Evolutionary conservation across 495 filamentous ascomycete genomes (phyloP).

Genomic region (Elaphomyces granulatus): DNA sequence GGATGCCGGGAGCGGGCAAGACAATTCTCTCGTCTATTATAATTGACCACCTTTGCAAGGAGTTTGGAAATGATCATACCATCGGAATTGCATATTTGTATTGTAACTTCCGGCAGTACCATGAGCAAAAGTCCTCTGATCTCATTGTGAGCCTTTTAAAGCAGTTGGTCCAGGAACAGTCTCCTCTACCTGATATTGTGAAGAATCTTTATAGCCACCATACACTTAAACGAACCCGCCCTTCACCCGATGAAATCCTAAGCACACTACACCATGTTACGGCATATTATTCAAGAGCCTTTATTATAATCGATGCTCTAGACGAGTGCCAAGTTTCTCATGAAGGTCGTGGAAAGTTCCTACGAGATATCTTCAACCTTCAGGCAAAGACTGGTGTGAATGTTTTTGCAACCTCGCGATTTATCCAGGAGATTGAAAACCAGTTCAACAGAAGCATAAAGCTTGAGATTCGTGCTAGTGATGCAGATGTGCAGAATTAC

Average conservation of each 20-base stretch:
- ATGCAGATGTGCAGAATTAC: conserved; percentile 21
- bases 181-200: conserved; percentile 11
- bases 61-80: conserved; percentile 4
- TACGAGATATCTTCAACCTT: conserved; percentile 17
- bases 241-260: conserved; percentile 13
- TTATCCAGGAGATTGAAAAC: conserved; percentile 14
- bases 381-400: conserved; percentile 13
- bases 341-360: conserved; percentile 15
- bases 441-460: conserved; percentile 12
- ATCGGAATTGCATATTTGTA: conserved; percentile 26
- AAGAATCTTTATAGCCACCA: conserved; percentile 9
- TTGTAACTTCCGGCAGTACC: conserved; percentile 22
- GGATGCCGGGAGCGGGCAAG: conserved; percentile 30
- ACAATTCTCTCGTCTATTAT: conserved; percentile 26
- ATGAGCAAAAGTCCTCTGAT: conserved; percentile 12
- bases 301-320: conserved; percentile 32
- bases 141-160: conserved; percentile 15
- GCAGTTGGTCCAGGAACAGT: conserved; percentile 11
- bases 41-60: conserved; percentile 17
- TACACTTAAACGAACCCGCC: conserved; percentile 7
- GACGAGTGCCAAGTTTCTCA: conserved; percentile 25
- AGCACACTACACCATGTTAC: conserved; percentile 10
- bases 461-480: conserved; percentile 17
- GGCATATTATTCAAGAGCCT: conserved; percentile 12
- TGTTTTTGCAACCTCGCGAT: conserved; percentile 20